Evolutionary conservation across 768 basidiomycete genomes (phyloP), one percentile per base, ranked within the genome.

Genomic region (Tricholoma terreum): DNA sequence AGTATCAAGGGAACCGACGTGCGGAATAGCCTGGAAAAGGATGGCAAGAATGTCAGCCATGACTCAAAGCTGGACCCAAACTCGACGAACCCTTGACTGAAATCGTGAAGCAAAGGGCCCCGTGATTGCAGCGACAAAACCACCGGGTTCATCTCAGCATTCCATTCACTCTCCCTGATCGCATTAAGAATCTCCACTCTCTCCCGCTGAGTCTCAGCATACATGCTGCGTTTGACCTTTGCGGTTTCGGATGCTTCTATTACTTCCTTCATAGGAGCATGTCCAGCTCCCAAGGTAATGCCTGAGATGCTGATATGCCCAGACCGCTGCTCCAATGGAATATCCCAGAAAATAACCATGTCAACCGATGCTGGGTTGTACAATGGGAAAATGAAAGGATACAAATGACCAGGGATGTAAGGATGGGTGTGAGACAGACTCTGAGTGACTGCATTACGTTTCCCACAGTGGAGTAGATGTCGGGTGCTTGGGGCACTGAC

Each of bases 171-270:
- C 4, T 76, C 70, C 34, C 83, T 76, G 40, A 97, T 80, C 8
- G 85, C 83, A 50, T 84, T 76, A 52, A 95, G 65, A 31, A 95
- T 73, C 51, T 85, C 84, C 61, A 71, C 69, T 65, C 84, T 84
- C 70, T 94, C 86, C 49, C 88, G 78, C 59, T 82, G 83, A 4
- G 94, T 96, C 75, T 98, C 93, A 19, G 92, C 92, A 66, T 93
- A 98, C 82, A 97, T 92, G 60, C 84, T 92, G 45, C 93, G 81
- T 58, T 86, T 89, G 21, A 79, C 79, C 71, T 90, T 90, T 10
- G 80, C 79, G 45, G 72, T 75, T 64, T 85, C 84, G 9, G 82
- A 80, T 17, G 80, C 77, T 49, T 82, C 77, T 5, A 94, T 78
- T 35, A 86, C 75, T 49, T 80, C 78, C 15, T 82, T 76, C 56